Evolutionary conservation across 2,329 filamentous ascomycete species (phyloP), one percentile per base, ranked within the genome.

Genomic region (Helotiales sp.): DNA sequence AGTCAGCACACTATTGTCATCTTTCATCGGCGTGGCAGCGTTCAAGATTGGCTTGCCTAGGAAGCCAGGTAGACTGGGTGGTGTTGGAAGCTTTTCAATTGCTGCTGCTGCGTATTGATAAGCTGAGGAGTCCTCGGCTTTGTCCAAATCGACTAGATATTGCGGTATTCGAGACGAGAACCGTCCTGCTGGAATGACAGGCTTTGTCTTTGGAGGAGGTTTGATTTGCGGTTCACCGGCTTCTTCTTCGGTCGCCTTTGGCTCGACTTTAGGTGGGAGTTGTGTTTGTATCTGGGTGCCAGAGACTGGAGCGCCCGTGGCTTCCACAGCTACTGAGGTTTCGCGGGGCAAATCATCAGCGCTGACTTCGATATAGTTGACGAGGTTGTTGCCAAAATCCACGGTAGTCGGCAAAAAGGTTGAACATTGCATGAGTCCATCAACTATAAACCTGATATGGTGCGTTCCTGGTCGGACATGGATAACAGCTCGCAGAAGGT

Each of bases 331-430:
- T 22, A 71, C 62, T 19, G 66, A 65, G 31, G 67, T 67, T 48
- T 73, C 68, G 25, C 72, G 70, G 10, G 79, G 78, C 29, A 87
- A 75, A 69, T 93, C 88, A 55, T 92, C 88, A 33, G 90, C 85
- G 67, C 83, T 90, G 61, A 98, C 90, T 77, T 99, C 95, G 70
- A 99, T 91, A 72, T 98, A 99, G 76, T 99, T 99, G 75, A 99
- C 93, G 17, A 99, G 81, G 71, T 96, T 96, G 76, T 98, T 98
- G 63, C 92, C 96, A 73, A 96, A 97, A 73, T 99, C 95, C 58
- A 99, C 95, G 1, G 95, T 96, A 0, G 95, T 98, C 13, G 95
- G 93, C 55, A 97, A 80, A 63, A 89, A 85, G 59, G 90, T 86
- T 15, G 91, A 95, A 13, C 92, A 95, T 71, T 88, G 85, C 91